Conservation (phyloP, 495 filamentous ascomycete species). For the Lasiosphaeria hispida region DNA sequence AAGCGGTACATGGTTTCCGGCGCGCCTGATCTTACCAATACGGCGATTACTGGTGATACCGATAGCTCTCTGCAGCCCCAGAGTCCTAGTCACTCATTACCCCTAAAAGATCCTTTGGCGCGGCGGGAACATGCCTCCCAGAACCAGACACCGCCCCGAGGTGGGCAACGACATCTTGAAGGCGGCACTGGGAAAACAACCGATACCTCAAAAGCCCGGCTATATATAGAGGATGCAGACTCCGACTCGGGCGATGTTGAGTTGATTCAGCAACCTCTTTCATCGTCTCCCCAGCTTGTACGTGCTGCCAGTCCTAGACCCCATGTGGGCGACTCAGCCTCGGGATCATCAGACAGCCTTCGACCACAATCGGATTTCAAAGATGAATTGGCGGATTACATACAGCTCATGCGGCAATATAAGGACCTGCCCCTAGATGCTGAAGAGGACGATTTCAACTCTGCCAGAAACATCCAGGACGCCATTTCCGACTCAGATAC, state of each 20-base stretch:
- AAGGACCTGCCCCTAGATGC: conserved; percentile 39
- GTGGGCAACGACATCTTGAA: background rate
- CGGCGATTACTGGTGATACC: background rate
- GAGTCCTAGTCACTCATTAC: conserved; percentile 25
- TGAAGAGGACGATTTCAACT: conserved; percentile 33
- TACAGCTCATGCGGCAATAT: conserved; percentile 32
- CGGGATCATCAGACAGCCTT: background rate
- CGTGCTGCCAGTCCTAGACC: background rate
- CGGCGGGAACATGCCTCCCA: background rate
- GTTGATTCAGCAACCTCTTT: no score
- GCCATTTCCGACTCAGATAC: conserved; percentile 14
- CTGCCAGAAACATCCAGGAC: conserved; percentile 16
- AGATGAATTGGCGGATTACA: conserved; percentile 36
- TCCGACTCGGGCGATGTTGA: no score
- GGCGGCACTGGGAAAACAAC: no score
- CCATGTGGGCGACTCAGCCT: background rate
- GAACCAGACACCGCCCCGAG: conserved; percentile 16
- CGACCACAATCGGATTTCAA: conserved; percentile 5
- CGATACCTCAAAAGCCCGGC: background rate
- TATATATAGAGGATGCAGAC: no score
- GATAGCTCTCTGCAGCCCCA: conserved; percentile 9
- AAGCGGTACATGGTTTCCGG: conserved; percentile 58
- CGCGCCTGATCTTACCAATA: conserved; percentile 6
- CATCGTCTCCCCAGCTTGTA: no score
- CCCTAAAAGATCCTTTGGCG: conserved; percentile 26